Evolutionary conservation across 371 early-diverging fungal species (phyloP), one percentile per base, ranked within the genome.

Genomic region (Massospora cicadina): DNA sequence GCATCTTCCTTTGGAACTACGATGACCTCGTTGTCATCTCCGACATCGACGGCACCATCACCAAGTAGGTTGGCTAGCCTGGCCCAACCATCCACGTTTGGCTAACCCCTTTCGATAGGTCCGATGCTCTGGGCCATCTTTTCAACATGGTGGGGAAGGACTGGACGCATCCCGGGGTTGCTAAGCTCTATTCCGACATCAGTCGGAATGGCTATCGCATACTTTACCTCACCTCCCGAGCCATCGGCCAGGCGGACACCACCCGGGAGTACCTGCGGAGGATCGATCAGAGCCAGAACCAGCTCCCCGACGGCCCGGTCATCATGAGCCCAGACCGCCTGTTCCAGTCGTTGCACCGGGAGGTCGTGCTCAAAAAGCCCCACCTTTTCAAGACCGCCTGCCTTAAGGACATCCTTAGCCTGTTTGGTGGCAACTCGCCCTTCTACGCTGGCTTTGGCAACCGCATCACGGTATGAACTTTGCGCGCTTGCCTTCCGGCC

Each of bases 401-500:
- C 69, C 75, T 99, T 54, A 79, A 88, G n/a, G 93, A 95, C 68
- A 89, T 99, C 54, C 79, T 85, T 63, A 73, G 84, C 1, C 71
- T 98, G 25, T 96, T 96, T 80, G 87, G 81, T 27, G 78, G 74
- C 53, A 70, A 75, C 2, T 54, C 32, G 25, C 93, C 98, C 0
- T 98, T 99, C 69, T 91, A 91, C 74, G 98, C 98, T 21, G 99
- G 99, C 0, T 99, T 99, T 72, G 99, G 99, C 31, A 99, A 99
- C 68, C 66, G 76, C 23, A 76, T 76, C 63, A 76, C 76, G 26
- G 69, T 66, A 68, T 23, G 33, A 43, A 23, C 17, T 30, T 13
- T 59, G 12, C 7, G 57, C 54, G 10, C 43, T 29, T 31, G 2
- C 43, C 29, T 59, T 33, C 2, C 43, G 27, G 17, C 31, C 54